Evolutionary conservation across 2,329 filamentous ascomycete species (phyloP).

Genomic region (Aspergillus spinulosporus): DNA sequence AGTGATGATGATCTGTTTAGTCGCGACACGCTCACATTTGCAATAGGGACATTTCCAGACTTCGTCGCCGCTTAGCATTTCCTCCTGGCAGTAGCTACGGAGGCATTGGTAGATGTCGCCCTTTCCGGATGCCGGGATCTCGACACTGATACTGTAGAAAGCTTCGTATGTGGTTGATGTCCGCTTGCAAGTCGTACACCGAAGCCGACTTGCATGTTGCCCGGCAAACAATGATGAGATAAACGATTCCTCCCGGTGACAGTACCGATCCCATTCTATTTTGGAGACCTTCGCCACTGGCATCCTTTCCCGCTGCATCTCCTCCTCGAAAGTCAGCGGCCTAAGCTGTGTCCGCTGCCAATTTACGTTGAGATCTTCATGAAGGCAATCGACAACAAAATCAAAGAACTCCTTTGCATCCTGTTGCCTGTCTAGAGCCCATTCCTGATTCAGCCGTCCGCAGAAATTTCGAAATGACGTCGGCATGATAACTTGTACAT

Average conservation of each 20-base stretch:
- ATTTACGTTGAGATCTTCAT: constrained; percentile 78
- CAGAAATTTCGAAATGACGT: constrained; percentile 67
- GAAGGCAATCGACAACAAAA: constrained; percentile 76
- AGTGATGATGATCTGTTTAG: constrained; percentile 71
- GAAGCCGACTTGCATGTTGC: constrained; percentile 62
- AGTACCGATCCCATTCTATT: constrained; percentile 73
- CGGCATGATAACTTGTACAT: constrained; percentile 54
- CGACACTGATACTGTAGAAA: constrained; percentile 70
- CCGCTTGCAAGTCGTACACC: constrained; percentile 61
- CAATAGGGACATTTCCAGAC: constrained; percentile 74
- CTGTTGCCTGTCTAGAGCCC: constrained; percentile 76
- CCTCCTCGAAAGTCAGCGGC: constrained; percentile 60
- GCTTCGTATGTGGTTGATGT: constrained; percentile 68
- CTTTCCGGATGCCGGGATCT: constrained; percentile 63
- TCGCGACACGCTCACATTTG: constrained; percentile 65
- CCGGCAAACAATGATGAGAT: constrained; percentile 79
- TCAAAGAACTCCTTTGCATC: constrained; percentile 88
- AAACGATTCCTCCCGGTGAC: constrained; percentile 69
- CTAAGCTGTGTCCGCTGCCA: constrained; percentile 61
- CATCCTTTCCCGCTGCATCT: constrained; percentile 61
- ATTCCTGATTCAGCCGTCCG: constrained; percentile 63
- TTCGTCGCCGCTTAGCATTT: constrained; percentile 66
- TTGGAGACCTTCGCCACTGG: constrained; percentile 65
- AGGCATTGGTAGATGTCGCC: constrained; percentile 68
- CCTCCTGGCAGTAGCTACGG: constrained; percentile 66